These are phyloP conservation scores for Ophiostoma ulmi DNA, from an alignment of 2,329 filamentous ascomycete species.

Conservation along the genomic window DNA sequence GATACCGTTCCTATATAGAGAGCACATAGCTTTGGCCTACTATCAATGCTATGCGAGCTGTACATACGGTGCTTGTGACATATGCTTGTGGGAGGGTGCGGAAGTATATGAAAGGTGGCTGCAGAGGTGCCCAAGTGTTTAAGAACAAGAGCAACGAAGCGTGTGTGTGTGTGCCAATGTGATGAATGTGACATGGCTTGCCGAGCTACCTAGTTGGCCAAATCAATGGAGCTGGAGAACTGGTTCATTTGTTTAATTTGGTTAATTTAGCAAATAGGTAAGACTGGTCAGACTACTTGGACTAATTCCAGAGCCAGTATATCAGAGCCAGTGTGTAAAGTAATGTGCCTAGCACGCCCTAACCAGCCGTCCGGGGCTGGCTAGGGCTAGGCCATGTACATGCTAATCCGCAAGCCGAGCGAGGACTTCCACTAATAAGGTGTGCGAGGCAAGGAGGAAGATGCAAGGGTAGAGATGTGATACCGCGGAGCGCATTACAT, in stretches of 20 bases:
- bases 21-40: background rate
- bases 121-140: constrained; percentile 7
- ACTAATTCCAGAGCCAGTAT: background rate
- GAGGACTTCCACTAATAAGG: background rate
- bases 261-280: background rate
- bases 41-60: background rate
- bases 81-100: background rate
- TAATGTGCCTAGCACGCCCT: background rate
- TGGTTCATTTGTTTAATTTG: background rate
- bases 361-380: background rate
- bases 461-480: background rate
- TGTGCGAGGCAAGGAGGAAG: background rate
- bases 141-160: background rate
- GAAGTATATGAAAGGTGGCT: background rate
- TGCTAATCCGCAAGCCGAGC: background rate
- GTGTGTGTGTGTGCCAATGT: background rate
- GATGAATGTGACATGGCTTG: background rate
- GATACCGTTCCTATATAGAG: background rate
- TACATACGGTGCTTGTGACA: background rate
- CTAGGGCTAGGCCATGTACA: background rate
- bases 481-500: background rate
- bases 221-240: background rate
- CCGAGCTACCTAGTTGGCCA: background rate
- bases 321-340: background rate
- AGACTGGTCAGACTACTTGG: background rate